These are phyloP conservation scores for Xylaria sp. DNA, from an alignment of 2,329 filamentous ascomycete genomes.

Conservation along the genomic window DNA sequence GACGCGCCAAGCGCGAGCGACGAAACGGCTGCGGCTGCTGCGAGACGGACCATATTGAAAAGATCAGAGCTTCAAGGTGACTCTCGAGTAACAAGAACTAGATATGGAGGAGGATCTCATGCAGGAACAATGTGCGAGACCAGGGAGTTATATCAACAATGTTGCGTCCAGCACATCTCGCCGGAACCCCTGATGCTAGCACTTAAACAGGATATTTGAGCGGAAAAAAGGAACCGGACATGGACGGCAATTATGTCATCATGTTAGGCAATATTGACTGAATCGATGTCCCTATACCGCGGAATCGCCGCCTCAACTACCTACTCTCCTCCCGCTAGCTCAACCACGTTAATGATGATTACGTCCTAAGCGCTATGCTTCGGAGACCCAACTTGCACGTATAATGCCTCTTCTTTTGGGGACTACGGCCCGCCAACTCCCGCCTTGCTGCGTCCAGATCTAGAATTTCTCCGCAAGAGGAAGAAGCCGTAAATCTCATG, in stretches of 20 bases:
- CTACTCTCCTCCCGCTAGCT: conserved; percentile 4
- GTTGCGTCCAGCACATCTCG: neutral
- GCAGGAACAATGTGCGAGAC: neutral
- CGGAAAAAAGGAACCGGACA: conserved; percentile 14
- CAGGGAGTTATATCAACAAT: conserved; percentile 21
- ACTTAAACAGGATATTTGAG: conserved; percentile 3
- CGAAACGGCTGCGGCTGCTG: conserved; percentile 13
- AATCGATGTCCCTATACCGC: neutral
- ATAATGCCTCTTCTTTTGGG: conserved; percentile 13
- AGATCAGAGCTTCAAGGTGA: neutral
- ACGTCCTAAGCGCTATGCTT: neutral
- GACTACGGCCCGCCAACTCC: conserved; percentile 28
- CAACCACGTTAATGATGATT: neutral
- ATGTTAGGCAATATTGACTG: neutral
- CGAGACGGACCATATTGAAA: conserved; percentile 29
- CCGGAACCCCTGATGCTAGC: neutral
- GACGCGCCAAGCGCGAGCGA: conserved; percentile 32
- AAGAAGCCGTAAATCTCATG: neutral
- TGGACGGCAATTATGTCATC: conserved; percentile 7
- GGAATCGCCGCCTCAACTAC: neutral
- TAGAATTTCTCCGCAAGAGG: conserved; percentile 25
- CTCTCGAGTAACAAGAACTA: neutral
- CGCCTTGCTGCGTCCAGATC: conserved; percentile 18
- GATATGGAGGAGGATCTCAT: neutral
- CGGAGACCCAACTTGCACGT: conserved; percentile 15